A percentile compares a stretch with the other conserved stretches of the same genome.
These are phyloP conservation scores for Citrus unshiu DNA, from an alignment of 345 rosid genomes.

Conservation along the genomic window DNA sequence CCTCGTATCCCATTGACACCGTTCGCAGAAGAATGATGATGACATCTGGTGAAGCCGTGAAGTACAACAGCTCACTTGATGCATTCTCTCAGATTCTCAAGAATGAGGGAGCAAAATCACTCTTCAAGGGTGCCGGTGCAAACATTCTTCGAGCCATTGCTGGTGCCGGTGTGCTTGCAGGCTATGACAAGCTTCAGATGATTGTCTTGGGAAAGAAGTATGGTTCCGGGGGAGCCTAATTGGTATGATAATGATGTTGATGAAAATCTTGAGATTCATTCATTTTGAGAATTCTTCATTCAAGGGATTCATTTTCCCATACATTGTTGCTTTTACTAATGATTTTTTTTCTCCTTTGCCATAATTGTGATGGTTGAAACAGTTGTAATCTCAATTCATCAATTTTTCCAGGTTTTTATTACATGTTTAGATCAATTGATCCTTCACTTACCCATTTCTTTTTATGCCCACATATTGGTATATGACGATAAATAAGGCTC, in stretches of 20 bases:
- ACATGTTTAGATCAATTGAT: background rate
- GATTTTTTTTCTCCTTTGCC: background rate
- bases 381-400: constrained; percentile 1
- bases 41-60: constrained; percentile 55
- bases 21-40: constrained; percentile 53
- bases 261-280: constrained; percentile 1
- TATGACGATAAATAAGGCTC: too few species aligned
- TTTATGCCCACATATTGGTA: background rate
- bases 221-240: constrained; percentile 41
- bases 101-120: constrained; percentile 41
- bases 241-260: background rate
- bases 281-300: background rate
- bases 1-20: constrained; percentile 43
- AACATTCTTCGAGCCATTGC: constrained; percentile 50
- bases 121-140: constrained; percentile 52
- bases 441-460: background rate
- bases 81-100: constrained; percentile 36
- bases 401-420: background rate
- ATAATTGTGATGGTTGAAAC: background rate
- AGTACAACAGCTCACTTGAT: constrained; percentile 37
- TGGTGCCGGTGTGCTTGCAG: constrained; percentile 51
- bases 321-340: background rate
- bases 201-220: constrained; percentile 44
- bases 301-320: background rate
- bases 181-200: constrained; percentile 43